Evolutionary conservation across 495 filamentous ascomycete species (phyloP), one percentile per base, ranked within the genome.

Genomic region (Aspergillus bertholletiae): DNA sequence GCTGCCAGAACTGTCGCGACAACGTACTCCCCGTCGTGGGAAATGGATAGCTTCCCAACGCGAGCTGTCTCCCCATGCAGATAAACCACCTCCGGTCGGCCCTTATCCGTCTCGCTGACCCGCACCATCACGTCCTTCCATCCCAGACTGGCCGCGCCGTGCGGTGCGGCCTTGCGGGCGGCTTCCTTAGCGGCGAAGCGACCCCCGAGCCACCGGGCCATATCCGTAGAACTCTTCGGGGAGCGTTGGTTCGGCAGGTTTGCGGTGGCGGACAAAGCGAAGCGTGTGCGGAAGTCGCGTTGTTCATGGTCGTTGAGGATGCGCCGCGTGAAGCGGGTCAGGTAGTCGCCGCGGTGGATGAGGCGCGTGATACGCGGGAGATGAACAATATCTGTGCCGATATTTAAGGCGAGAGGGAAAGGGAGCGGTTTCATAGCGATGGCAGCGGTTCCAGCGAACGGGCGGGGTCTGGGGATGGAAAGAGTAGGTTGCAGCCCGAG

Each of bases 11-110:
- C 79, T 54, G 76, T 80, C 30, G 80, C 81, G 55, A 81, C 68
- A 17, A 82, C 79, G 65, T 84, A 84, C 45, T 80, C 80, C 40
- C 80, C 79, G 71, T 84, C 82, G 71, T 85, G 81, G 41, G 80
- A 80, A 55, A 85, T 82, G 26, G 78, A 79, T 54, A 81, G 55
- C 57, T 54, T 66, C 17, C 68, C 75, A 22, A 73, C 35, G 39
- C 65, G 60, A 28, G 66, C 70, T 6, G 57, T 63, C 18, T 47
- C 51, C 23, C 47, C 60, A 20, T 23, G 66, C 57, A 72, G 54
- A 62, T 69, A 75, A 5, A 78, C 67, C 49, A 77, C 61, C 60
- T 74, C 71, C 46, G 70, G 78, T 57, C 64, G 60, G 5, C 70
- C 62, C 7, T 45, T 43, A 17, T 53, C 54, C 12, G 48, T 59